Base-by-base conservation (phyloP, 768 basidiomycete species). In the Naganishia vishniacii region DNA sequence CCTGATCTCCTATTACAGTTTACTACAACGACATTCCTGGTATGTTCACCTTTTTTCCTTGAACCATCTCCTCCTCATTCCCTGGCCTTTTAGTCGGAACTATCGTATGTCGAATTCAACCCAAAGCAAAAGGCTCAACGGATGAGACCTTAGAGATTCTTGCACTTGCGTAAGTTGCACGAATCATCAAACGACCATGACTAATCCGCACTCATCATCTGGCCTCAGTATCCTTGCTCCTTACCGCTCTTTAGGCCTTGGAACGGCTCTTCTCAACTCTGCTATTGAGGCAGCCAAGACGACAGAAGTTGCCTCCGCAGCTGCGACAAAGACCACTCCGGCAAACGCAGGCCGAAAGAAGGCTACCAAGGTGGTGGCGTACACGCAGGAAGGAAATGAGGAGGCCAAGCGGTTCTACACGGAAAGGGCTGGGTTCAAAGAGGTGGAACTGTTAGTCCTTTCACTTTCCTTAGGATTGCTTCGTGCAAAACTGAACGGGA, bases 1-100 rank as follows among this genome's bases (percentile, higher is more conserved):
- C 4, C 45, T 42, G 26, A 32, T 20, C 25, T 29, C 26, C 11
- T 45, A 20, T 34, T 15, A 18, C 58, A 76, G 74, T 76, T 49
- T 76, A 76, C 61, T 76, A 75, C 60, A 72, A 67, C 25, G 75
- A 76, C 65, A 76, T 76, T 58, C 75, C 75, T 44, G 62, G 62
- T 63, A 16, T 42, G 62, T 25, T n/a, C 34, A 37, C 0, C 8
- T 13, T 25, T n/a, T 26, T n/a, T n/a, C n/a, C n/a, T n/a, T n/a
- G n/a, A n/a, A n/a, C n/a, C n/a, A n/a, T n/a, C n/a, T n/a, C n/a
- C n/a, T n/a, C 23, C 11, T 44, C 11, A 5, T 9, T 59, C 9
- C 15, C 20, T 42, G 23, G 1, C 25, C 23, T 20, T 18, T 31
- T 46, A 56, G 75, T 76, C 34, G 75, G 75, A 41, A 74, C 73